Evolutionary conservation across 2,329 filamentous ascomycete species (phyloP).

Genomic region (Phyllosticta citrichinensis): DNA sequence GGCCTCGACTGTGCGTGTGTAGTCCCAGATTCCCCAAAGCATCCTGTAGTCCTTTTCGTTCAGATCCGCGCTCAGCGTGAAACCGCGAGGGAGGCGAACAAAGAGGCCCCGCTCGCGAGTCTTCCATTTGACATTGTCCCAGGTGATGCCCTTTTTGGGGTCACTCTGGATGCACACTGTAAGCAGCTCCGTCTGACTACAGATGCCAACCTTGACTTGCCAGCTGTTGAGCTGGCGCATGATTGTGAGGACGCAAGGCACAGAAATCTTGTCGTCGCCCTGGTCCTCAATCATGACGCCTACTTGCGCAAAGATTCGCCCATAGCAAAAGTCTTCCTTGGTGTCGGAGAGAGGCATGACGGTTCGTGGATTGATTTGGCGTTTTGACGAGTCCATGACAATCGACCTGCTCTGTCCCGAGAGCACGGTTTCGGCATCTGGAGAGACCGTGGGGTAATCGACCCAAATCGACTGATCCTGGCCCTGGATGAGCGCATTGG

Average conservation of each 20-base stretch:
- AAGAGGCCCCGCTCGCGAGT: slow-evolving; percentile 55
- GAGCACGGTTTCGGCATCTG: slow-evolving; percentile 61
- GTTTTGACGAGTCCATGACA: slow-evolving; percentile 35
- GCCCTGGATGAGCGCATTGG: slow-evolving; percentile 58
- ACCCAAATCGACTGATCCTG: slow-evolving; percentile 78
- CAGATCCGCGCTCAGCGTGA: slow-evolving; percentile 61
- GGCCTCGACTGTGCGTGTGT: slow-evolving; percentile 64
- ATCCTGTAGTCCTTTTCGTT: slow-evolving; percentile 67
- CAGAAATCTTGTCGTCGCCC: slow-evolving; percentile 55
- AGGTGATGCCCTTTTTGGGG: slow-evolving; percentile 58
- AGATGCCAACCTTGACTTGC: slow-evolving; percentile 61
- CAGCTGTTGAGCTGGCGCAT: slow-evolving; percentile 59
- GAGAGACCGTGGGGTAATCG: slow-evolving; percentile 61
- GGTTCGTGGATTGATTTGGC: slow-evolving; percentile 44
- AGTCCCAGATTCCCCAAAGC: slow-evolving; percentile 76
- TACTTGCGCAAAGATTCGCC: slow-evolving; percentile 63
- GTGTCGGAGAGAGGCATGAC: slow-evolving; percentile 71
- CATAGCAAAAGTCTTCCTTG: slow-evolving; percentile 64
- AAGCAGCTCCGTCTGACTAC: slow-evolving; percentile 69
- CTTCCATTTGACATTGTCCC: slow-evolving; percentile 77
- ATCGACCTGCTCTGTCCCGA: slow-evolving; percentile 42
- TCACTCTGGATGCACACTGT: slow-evolving; percentile 64
- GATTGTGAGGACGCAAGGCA: slow-evolving; percentile 68
- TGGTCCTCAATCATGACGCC: slow-evolving; percentile 61
- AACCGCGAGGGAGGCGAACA: slow-evolving; percentile 64